Evolutionary conservation across 768 basidiomycete species (phyloP).

Genomic region (Boletus edulis): DNA sequence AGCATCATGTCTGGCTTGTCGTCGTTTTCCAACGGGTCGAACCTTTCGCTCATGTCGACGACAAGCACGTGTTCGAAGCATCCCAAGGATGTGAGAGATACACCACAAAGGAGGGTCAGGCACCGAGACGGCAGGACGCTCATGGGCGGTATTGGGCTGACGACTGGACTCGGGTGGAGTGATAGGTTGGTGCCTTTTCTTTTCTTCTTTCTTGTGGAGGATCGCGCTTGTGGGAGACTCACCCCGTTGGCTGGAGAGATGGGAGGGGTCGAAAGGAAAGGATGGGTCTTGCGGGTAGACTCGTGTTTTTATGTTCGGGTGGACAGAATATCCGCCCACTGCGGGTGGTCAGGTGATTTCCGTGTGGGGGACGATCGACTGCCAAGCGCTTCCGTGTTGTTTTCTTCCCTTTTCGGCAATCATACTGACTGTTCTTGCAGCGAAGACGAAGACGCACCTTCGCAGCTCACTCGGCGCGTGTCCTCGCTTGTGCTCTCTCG

Average conservation of each 20-base stretch:
- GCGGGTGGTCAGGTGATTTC: background rate
- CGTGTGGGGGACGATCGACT: constrained; percentile 2
- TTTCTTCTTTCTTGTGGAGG: background rate
- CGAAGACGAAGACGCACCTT: constrained; percentile 74
- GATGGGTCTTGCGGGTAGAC: background rate
- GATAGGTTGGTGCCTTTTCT: constrained; percentile 49
- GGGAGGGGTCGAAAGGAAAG: background rate
- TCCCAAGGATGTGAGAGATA: constrained; percentile 56
- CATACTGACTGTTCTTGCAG: constrained; percentile 30
- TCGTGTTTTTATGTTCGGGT: constrained; percentile 11
- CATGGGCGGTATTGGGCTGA: constrained; percentile 63
- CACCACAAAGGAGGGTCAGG: constrained; percentile 50
- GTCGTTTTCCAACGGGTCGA: constrained; percentile 25
- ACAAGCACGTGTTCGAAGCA: constrained; percentile 27
- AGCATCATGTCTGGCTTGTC: constrained; percentile 26
- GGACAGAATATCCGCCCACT: background rate
- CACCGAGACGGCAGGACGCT: constrained; percentile 62
- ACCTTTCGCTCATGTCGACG: constrained; percentile 23
- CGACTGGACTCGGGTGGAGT: constrained; percentile 74
- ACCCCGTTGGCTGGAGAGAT: background rate
- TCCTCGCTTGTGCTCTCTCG: constrained; percentile 54
- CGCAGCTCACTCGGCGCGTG: constrained; percentile 59
- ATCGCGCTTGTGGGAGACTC: too few species aligned
- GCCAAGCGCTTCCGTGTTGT: constrained; percentile 9
- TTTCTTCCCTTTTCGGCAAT: constrained; percentile 1